These are phyloP conservation scores for Coniochaeta sp. DNA, from an alignment of 2,329 filamentous ascomycete genomes.

Conservation along the genomic window DNA sequence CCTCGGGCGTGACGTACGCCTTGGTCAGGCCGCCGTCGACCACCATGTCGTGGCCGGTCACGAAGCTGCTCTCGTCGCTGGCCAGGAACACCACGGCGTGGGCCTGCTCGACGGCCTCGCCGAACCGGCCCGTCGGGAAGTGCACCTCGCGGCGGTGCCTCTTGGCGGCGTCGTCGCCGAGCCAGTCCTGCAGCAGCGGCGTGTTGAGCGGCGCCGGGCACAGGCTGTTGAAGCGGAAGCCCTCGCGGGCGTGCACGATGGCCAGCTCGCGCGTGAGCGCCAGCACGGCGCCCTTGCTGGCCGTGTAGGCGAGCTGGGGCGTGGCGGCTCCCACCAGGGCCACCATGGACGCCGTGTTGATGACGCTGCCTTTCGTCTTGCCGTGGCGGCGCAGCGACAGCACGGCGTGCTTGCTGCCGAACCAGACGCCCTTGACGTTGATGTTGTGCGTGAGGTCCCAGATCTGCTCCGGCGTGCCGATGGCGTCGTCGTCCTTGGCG, in stretches of 20 bases:
- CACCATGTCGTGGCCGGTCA: constrained; percentile 87
- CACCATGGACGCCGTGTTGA: constrained; percentile 89
- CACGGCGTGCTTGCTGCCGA: constrained; percentile 85
- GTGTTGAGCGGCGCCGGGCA: constrained; percentile 92
- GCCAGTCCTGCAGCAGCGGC: constrained; percentile 85
- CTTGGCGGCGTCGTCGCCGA: constrained; percentile 80
- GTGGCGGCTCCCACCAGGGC: constrained; percentile 82
- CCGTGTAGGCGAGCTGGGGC: constrained; percentile 86
- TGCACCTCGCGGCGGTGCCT: constrained; percentile 77
- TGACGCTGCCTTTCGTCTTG: constrained; percentile 74
- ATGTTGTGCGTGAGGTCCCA: constrained; percentile 92
- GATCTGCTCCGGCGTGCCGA: constrained; percentile 80
- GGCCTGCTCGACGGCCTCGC: constrained; percentile 89
- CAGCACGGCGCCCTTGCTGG: constrained; percentile 86
- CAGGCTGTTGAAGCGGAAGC: constrained; percentile 82
- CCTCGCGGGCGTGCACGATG: constrained; percentile 84
- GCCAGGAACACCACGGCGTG: constrained; percentile 83
- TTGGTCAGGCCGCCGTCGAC: constrained; percentile 95
- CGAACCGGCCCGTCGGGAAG: constrained; percentile 82
- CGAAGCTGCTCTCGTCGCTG: constrained; percentile 81
- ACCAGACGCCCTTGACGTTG: constrained; percentile 99
- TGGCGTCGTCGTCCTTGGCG: constrained; percentile 68
- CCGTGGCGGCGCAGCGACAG: constrained; percentile 70
- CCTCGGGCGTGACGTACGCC: constrained; percentile 71
- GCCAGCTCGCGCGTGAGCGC: constrained; percentile 86